A percentile compares a stretch with the other conserved stretches of the same genome.
These are phyloP conservation scores for Tulasnella sp. DNA, from an alignment of 768 basidiomycete genomes.

Conservation along the genomic window DNA sequence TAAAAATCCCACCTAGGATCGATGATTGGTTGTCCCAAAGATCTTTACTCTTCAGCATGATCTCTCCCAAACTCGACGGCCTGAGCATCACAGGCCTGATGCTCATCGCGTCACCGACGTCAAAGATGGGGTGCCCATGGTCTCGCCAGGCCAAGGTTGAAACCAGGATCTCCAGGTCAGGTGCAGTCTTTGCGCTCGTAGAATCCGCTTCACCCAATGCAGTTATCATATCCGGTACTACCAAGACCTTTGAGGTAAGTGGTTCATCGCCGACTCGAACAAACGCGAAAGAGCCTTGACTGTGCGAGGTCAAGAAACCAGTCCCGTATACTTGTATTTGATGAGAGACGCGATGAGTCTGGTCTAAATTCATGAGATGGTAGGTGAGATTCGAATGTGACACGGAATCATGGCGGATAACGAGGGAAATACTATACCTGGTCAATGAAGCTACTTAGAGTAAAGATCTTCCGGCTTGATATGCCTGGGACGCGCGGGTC, in stretches of 20 bases:
- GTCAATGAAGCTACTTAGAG: too few relatives aligned
- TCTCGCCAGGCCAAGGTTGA: background rate
- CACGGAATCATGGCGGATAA: too few relatives aligned
- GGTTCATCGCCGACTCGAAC: background rate
- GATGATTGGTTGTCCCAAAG: background rate
- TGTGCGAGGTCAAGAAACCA: background rate
- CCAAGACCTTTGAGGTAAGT: background rate
- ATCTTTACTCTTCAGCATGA: background rate
- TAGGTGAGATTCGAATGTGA: too few relatives aligned
- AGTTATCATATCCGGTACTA: background rate
- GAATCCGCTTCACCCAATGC: background rate
- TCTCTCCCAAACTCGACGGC: background rate
- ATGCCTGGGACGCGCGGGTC: background rate
- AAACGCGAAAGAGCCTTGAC: background rate
- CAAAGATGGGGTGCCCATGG: background rate
- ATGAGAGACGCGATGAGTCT: background rate
- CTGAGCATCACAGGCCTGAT: background rate
- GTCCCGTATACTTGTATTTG: background rate
- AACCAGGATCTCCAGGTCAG: constrained; percentile 17
- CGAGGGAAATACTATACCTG: too few relatives aligned
- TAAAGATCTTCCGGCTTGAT: too few relatives aligned
- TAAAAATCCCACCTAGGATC: background rate
- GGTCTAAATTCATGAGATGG: background rate
- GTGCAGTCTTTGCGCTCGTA: constrained; percentile 8
- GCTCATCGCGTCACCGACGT: background rate